Percentiles rank a stretch among this genome's conserved stretches.
phyloP scores from a whole-genome alignment of 345 rosid genomes.

The Iberis pinnata region DNA sequence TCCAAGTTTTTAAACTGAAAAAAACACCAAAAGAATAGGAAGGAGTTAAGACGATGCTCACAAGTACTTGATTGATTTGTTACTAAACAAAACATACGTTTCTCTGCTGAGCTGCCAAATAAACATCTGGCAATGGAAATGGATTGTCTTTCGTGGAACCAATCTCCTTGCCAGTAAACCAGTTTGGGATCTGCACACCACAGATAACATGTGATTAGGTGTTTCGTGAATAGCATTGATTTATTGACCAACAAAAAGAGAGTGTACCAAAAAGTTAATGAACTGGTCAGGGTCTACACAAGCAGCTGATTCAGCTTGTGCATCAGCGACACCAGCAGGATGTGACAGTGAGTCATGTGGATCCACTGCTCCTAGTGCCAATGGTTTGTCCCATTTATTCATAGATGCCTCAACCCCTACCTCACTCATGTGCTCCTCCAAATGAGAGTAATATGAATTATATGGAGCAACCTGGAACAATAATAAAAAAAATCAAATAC shows the following conservation, averaged over 20 bases:
- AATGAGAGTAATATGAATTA: conserved; percentile 72
- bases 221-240: neutral
- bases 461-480: conserved; percentile 82
- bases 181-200: conserved; percentile 68
- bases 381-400: conserved; percentile 83
- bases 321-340: conserved; percentile 91
- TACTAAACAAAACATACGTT: conserved; percentile 38
- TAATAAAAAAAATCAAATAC: conserved; percentile 7
- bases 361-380: conserved; percentile 75
- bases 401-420: conserved; percentile 61
- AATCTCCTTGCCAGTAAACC: conserved; percentile 59
- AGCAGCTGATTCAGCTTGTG: conserved; percentile 74
- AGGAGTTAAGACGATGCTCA: too few species aligned
- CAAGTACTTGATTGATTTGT: neutral
- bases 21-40: neutral
- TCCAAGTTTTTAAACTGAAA: conserved; percentile 62
- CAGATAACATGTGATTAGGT: conserved; percentile 1
- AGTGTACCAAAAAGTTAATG: conserved; percentile 70
- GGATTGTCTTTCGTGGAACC: conserved; percentile 78
- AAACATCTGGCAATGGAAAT: conserved; percentile 64
- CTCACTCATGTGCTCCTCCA: conserved; percentile 84
- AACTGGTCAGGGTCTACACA: conserved; percentile 79
- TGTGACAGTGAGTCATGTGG: conserved; percentile 89
- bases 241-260: neutral
- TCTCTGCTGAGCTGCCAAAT: conserved; percentile 62